Evolutionary conservation across 768 basidiomycete species (phyloP), one percentile per base, ranked within the genome.

Genomic region (Tricholoma bakamatsutake): DNA sequence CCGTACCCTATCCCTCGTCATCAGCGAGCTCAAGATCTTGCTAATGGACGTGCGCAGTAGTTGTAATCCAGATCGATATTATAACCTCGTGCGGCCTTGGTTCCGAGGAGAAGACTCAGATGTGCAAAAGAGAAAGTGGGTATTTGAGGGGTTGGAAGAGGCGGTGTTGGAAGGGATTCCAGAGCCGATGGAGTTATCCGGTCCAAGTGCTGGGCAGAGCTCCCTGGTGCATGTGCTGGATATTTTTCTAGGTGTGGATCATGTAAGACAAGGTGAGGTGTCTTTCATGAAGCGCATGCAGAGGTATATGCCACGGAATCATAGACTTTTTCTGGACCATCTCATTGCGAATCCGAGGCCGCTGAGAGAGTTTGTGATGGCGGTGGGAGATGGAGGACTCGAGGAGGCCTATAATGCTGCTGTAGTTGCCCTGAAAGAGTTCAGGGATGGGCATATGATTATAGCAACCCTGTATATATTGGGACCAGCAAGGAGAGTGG

Each of bases 171-270:
- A 5, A 71, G 73, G 49, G 74, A 77, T 54, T 73, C 73, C 0
- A 72, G 59, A 71, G n/a, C 79, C 79, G 1, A 72, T 69, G 5
- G 80, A 87, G 59, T 74, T 88, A 31, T 85, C 85, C 1, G 91
- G 91, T 2, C 86, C 91, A 7, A 88, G 84, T 59, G 91, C 91
- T 1, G 91, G 90, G 0, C 91, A 93, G 70, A 90, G 88, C 64
- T 79, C 85, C 4, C 72, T 93, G 18, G 80, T 93, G 11, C 88
- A 90, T 55, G 80, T 83, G 5, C 69, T 90, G 10, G 88, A 89
- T 58, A 73, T 85, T 28, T 90, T 90, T 64, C 75, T 90, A 8
- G 85, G 87, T 11, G 74, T 90, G 5, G 82, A 87, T 61, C 76
- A 79, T 59, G 21, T 24, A 24, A 24, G 21, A 24, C 21, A 24